A percentile compares a stretch with the other conserved stretches of the same genome.
Conservation (phyloP, 306 rosid genomes). For the Coriaria nepalensis region DNA sequence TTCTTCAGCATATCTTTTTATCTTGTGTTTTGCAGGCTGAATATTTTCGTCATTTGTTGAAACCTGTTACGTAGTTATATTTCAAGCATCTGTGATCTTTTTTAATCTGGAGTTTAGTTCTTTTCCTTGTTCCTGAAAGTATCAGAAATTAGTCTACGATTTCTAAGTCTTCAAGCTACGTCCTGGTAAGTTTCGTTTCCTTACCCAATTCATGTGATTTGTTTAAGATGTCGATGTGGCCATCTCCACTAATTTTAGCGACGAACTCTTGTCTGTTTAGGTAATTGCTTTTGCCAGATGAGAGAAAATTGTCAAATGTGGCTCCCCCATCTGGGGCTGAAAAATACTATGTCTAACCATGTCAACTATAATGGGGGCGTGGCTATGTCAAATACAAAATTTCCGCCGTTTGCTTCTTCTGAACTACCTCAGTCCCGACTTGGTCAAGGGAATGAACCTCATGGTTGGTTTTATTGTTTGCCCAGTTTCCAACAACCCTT, state of each 20-base stretch:
- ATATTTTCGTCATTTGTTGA: conserved; percentile 88
- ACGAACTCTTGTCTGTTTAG: conserved; percentile 17
- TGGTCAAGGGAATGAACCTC: conserved; percentile 43
- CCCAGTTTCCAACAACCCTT: conserved; percentile 44
- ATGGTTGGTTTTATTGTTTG: conserved; percentile 58
- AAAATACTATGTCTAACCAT: conserved; percentile 24
- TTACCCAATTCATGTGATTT: neutral
- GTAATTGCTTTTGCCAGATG: conserved; percentile 65
- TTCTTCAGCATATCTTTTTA: conserved; percentile 7
- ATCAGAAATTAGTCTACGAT: conserved; percentile 30
- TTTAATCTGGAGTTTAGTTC: conserved; percentile 50
- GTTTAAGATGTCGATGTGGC: neutral
- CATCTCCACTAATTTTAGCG: neutral
- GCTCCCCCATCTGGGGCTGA: conserved; percentile 38
- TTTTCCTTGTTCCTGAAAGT: conserved; percentile 49
- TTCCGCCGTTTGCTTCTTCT: conserved; percentile 26
- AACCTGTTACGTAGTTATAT: conserved; percentile 90
- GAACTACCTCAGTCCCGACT: conserved; percentile 29
- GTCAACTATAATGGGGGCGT: conserved; percentile 23
- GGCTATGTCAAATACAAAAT: conserved; percentile 23
- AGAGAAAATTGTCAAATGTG: conserved; percentile 51
- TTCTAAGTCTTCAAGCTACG: conserved; percentile 21
- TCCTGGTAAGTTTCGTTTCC: neutral
- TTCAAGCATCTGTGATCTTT: conserved; percentile 25
- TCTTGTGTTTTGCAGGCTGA: conserved; percentile 61